Base-by-base conservation (phyloP, 2,329 filamentous ascomycete genomes). In the Sporothrix brasiliensis region DNA sequence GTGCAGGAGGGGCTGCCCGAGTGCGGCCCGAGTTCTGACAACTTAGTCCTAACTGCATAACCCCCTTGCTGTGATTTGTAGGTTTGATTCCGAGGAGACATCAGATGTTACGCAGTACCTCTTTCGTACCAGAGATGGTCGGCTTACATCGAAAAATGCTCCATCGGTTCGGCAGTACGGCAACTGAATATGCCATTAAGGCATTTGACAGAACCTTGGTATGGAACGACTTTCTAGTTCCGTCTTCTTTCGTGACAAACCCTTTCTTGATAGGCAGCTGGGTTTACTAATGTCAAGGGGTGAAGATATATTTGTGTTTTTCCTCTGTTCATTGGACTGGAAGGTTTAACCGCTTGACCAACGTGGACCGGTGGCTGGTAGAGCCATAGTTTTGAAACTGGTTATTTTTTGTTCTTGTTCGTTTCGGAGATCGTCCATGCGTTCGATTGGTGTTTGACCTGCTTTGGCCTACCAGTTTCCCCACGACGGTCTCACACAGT, bases 391-490 rank as follows among this genome's bases (percentile, higher is more conserved):
- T 16, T 34, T 34, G 14, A 16, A 34, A 56, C 19, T 34, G 24
- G 19, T 4, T 7, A 27, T 16, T 34, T 34, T 56, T 27, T 34
- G 6, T 7, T 16, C 24, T 19, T 19, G 19, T 19, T 34, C 30
- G 53, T 56, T 56, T 56, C 30, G 53, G 53, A 34, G 53, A 56
- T 56, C 53, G 30, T 27, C 53, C 53, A 56, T 56, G 53, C 53
- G 53, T 56, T 56, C 27, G 53, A 56, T 56, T 56, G 53, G 4
- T 24, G 53, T 56, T 56, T 56, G 53, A 56, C 53, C 53, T 30
- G 53, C 52, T 16, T 54, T 47, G 3, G 11, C 13, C 41, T 16
- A 47, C 41, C 41, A 47, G 41, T 19, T 19, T 19, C 44, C 11
- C 14, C 9, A 16, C 41, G 3, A 47, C 41, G 11, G 11, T 47